Conservation (phyloP, 495 filamentous ascomycete species). For the Penicillium steckii region DNA sequence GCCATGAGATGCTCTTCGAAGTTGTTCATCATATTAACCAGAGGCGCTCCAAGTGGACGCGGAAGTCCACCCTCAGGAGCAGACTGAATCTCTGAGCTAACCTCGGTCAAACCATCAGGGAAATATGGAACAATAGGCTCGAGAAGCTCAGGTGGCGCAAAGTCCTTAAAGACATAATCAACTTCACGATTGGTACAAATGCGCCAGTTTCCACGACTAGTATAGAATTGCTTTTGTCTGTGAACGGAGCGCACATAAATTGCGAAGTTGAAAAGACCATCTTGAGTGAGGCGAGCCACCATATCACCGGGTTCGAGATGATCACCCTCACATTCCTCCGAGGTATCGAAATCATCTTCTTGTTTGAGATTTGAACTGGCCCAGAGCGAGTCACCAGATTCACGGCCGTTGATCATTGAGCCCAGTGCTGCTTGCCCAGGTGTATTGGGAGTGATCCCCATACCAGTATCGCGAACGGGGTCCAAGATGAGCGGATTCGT, state of each 20-base stretch:
- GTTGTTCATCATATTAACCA: constrained; percentile 31
- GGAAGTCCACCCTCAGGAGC: constrained; percentile 45
- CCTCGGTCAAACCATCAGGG: constrained; percentile 45
- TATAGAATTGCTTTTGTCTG: constrained; percentile 69
- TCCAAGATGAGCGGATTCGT: constrained; percentile 32
- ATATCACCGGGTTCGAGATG: constrained; percentile 70
- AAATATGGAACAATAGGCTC: constrained; percentile 61
- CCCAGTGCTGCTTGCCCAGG: constrained; percentile 19
- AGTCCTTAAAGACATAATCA: constrained; percentile 63
- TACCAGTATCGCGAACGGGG: constrained; percentile 30
- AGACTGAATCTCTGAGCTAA: constrained; percentile 41
- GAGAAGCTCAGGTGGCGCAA: constrained; percentile 57
- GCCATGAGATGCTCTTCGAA: constrained; percentile 30
- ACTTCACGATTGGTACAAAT: constrained; percentile 43
- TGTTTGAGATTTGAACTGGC: constrained; percentile 25
- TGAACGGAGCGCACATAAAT: constrained; percentile 67
- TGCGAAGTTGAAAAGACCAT: constrained; percentile 54
- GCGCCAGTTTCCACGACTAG: constrained; percentile 71
- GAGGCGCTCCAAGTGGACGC: constrained; percentile 32
- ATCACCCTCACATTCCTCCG: constrained; percentile 37
- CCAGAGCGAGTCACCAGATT: constrained; percentile 26
- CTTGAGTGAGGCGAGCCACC: constrained; percentile 53
- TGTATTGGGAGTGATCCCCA: constrained; percentile 7
- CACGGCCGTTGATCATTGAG: constrained; percentile 44
- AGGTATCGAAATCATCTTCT: constrained; percentile 31